Percentiles rank a stretch among this genome's conserved stretches.
Conservation (phyloP, 2,329 filamentous ascomycete genomes). For the Colletotrichum sp. region DNA sequence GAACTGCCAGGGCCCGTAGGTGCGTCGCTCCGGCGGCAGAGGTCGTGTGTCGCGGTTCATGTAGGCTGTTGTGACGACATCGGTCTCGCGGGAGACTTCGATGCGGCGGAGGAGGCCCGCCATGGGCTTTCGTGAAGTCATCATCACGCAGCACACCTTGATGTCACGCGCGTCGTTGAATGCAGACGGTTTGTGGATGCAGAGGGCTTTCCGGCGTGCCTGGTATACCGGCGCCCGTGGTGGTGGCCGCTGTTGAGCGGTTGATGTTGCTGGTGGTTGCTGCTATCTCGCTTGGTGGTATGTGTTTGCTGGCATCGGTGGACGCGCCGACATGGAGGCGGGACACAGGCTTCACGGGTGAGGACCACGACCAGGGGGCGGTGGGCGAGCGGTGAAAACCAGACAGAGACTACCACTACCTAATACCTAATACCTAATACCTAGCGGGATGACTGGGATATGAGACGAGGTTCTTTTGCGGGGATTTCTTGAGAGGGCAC, state of each 20-base stretch:
- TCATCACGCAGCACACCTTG: not conserved
- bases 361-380: not conserved
- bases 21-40: constrained; percentile 30
- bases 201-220: not conserved
- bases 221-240: not conserved
- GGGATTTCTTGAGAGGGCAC: not conserved
- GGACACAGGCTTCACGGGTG: not conserved
- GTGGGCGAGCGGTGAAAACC: not conserved
- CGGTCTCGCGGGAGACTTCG: constrained; percentile 27
- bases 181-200: not conserved
- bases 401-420: not conserved
- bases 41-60: constrained; percentile 34
- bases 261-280: not conserved
- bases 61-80: constrained; percentile 26
- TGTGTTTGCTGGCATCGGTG: not conserved
- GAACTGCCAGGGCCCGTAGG: constrained; percentile 35
- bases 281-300: not conserved
- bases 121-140: not conserved
- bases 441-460: not conserved
- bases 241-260: not conserved
- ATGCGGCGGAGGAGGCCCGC: constrained; percentile 20
- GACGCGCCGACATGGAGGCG: not conserved
- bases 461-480: not conserved
- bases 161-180: not conserved
- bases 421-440: not conserved